phyloP scores from a whole-genome alignment of 306 rosid species.

The Castanea crenata region DNA sequence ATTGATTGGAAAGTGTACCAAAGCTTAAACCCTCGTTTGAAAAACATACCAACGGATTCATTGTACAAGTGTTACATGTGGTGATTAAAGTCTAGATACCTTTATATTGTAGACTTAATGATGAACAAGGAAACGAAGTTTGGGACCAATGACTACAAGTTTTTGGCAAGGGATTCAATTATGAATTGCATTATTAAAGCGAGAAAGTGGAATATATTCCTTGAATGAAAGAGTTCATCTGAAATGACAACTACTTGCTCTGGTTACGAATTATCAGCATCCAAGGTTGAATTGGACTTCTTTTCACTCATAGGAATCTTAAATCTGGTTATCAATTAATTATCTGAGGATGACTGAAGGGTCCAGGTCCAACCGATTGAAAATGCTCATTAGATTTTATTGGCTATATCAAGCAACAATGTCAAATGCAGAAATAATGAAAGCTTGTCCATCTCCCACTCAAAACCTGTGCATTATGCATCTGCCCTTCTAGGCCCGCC shows the following conservation, averaged over 20 bases:
- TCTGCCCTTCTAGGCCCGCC: too few relatives aligned
- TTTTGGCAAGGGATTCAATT: background rate
- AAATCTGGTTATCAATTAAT: background rate
- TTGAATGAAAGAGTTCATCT: background rate
- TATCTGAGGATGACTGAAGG: background rate
- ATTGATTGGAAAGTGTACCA: background rate
- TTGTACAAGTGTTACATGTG: background rate
- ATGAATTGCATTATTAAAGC: background rate
- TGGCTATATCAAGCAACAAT: background rate
- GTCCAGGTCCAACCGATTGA: background rate
- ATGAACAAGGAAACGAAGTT: background rate
- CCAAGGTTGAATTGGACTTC: too few relatives aligned
- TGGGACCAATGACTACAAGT: background rate
- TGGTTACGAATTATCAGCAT: background rate
- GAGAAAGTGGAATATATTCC: background rate
- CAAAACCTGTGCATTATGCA: too few relatives aligned
- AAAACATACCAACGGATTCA: background rate
- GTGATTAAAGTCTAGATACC: background rate
- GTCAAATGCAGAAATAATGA: too few relatives aligned
- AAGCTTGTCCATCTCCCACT: too few relatives aligned
- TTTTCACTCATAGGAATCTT: too few relatives aligned
- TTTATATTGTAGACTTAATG: background rate
- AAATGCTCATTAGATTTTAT: background rate
- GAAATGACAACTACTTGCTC: background rate
- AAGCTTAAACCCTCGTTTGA: background rate